Percentiles rank a stretch among this genome's conserved stretches.
Conservation (phyloP, 225 moss, liverwort and hornwort genomes). For the Bryum argenteum region DNA sequence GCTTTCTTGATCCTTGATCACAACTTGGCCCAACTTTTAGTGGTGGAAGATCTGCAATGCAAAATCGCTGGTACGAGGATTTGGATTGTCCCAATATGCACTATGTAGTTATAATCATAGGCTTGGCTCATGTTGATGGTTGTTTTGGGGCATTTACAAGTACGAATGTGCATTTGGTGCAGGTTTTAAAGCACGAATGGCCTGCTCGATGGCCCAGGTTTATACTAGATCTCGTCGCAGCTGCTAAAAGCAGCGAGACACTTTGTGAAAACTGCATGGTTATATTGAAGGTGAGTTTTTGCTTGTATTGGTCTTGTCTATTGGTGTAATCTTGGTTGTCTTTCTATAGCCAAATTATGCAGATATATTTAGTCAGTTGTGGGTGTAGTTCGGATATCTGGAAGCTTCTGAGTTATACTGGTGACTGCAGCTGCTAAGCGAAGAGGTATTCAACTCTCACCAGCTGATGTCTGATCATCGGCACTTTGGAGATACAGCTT, state of each 20-base stretch:
- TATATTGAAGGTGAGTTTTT: constrained; percentile 67
- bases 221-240: constrained; percentile 92
- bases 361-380: background rate
- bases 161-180: constrained; percentile 3
- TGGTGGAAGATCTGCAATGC: background rate
- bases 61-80: background rate
- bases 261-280: too few relatives aligned
- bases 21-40: background rate
- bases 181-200: constrained; percentile 99
- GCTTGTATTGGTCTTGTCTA: background rate
- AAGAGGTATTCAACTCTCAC: constrained; percentile 77
- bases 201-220: constrained; percentile 96
- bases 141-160: background rate
- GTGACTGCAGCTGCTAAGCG: constrained; percentile 77
- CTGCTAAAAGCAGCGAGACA: constrained; percentile 90
- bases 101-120: background rate
- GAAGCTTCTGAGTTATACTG: constrained; percentile 10
- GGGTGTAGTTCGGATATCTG: background rate
- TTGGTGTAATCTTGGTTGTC: background rate
- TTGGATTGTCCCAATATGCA: background rate
- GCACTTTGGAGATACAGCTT: constrained; percentile 49
- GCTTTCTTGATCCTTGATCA: background rate
- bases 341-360: background rate
- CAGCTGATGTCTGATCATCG: constrained; percentile 15
- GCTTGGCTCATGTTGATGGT: background rate